phyloP scores from a whole-genome alignment of 2,329 filamentous ascomycete genomes.

The Cercospora zeae-maydis region DNA sequence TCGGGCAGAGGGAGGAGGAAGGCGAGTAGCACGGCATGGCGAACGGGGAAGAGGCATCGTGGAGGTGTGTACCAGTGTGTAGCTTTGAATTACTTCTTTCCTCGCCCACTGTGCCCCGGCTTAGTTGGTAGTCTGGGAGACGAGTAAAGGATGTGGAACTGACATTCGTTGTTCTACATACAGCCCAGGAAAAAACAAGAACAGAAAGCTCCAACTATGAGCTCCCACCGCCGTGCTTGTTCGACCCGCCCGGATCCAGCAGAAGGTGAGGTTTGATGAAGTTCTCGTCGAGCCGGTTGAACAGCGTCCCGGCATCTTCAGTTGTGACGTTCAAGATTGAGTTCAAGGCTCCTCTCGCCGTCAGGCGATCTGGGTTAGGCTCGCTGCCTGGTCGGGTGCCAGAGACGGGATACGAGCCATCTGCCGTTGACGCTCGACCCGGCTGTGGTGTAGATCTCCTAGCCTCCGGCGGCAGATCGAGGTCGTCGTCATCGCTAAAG shows the following conservation, averaged over 20 bases:
- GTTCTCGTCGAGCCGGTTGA: conserved; percentile 89
- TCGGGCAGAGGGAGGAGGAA: neutral
- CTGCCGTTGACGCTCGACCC: conserved; percentile 20
- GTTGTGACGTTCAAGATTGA: conserved; percentile 73
- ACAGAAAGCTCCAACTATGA: neutral
- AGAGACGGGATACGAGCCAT: conserved; percentile 40
- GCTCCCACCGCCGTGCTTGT: conserved; percentile 13
- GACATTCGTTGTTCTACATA: conserved; percentile 8
- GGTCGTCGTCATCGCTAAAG: conserved; percentile 48
- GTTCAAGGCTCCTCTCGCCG: conserved; percentile 70
- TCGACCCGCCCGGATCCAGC: conserved; percentile 59
- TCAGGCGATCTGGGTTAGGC: conserved; percentile 43
- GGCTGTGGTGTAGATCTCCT: conserved; percentile 41
- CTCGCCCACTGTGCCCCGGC: too few species aligned
- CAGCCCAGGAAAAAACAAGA: neutral
- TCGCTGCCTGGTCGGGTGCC: conserved; percentile 32
- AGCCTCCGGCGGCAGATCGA: conserved; percentile 58
- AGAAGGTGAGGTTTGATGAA: conserved; percentile 91
- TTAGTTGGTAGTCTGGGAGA: too few species aligned
- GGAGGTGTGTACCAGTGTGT: too few species aligned
- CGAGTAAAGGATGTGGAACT: neutral
- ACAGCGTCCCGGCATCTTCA: conserved; percentile 85
- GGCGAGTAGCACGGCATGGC: neutral
- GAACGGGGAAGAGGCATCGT: neutral
- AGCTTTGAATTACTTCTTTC: too few species aligned